These are phyloP conservation scores for Vanrija sp. DNA, from an alignment of 1,284 basidiomycete genomes.

Conservation along the genomic window DNA sequence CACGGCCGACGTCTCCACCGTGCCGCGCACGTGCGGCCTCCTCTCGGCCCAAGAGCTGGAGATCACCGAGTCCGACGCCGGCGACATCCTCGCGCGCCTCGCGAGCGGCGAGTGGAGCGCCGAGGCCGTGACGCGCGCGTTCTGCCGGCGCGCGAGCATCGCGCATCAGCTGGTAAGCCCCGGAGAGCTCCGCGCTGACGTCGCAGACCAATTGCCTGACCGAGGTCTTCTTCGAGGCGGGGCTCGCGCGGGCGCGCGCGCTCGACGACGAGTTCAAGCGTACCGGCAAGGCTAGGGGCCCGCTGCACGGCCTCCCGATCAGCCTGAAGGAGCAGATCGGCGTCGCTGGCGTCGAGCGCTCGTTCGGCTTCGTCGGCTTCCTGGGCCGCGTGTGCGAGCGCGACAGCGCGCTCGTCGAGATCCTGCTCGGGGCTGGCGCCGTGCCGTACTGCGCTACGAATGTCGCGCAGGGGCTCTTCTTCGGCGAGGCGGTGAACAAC, in stretches of 20 bases:
- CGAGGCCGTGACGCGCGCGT: conserved; percentile 52
- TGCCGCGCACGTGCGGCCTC: conserved; percentile 60
- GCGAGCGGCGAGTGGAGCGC: conserved; percentile 21
- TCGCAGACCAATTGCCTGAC: conserved; percentile 50
- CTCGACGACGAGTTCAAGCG: conserved; percentile 47
- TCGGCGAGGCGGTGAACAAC: conserved; percentile 18
- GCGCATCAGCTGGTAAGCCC: conserved; percentile 72
- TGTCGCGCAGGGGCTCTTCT: conserved; percentile 16
- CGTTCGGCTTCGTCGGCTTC: conserved; percentile 37
- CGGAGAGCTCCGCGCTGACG: not conserved
- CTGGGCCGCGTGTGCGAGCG: conserved; percentile 26
- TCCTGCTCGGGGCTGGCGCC: conserved; percentile 27
- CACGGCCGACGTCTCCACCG: conserved; percentile 55
- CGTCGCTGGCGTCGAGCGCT: conserved; percentile 45
- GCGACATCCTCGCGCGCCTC: conserved; percentile 28
- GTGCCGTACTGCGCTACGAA: conserved; percentile 12
- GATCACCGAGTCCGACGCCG: conserved; percentile 57
- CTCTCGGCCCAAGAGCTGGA: conserved; percentile 60
- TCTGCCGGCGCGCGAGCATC: conserved; percentile 71
- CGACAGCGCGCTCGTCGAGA: conserved; percentile 30
- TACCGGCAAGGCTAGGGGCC: conserved; percentile 47
- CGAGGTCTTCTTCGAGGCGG: conserved; percentile 51
- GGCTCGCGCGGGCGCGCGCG: conserved; percentile 44
- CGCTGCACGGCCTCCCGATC: conserved; percentile 56
- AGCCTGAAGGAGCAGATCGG: conserved; percentile 46